phyloP scores from a whole-genome alignment of 2,329 filamentous ascomycete genomes.

The Alternaria hordeiaustralica region DNA sequence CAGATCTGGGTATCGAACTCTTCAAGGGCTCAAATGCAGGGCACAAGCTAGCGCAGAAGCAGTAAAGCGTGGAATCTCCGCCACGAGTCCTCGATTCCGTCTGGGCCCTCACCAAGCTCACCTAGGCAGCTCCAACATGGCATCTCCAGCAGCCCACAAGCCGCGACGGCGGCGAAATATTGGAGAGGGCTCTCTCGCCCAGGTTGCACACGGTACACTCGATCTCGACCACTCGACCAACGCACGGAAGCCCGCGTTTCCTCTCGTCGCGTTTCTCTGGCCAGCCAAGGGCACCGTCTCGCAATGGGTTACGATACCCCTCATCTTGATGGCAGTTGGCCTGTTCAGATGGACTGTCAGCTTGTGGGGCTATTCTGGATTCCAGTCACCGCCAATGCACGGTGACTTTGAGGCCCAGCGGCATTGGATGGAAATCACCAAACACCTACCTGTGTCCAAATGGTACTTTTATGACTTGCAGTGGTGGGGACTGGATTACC shows the following conservation, averaged over 20 bases:
- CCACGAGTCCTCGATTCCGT: conserved; percentile 15
- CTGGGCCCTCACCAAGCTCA: conserved; percentile 6
- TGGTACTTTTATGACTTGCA: conserved; percentile 98
- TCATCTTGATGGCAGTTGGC: conserved; percentile 87
- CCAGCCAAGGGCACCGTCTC: conserved; percentile 82
- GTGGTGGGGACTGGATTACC: conserved; percentile 99
- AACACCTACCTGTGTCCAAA: conserved; percentile 83
- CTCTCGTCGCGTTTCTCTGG: conserved; percentile 93
- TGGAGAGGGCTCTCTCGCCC: conserved; percentile 48
- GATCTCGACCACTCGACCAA: conserved; percentile 54
- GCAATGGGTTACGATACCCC: conserved; percentile 89
- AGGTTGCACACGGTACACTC: conserved; percentile 53
- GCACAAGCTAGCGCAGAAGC: conserved; percentile 5
- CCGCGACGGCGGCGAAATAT: conserved; percentile 54
- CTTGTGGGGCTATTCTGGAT: conserved; percentile 94
- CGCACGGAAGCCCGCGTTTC: conserved; percentile 73
- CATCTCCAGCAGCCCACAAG: conserved; percentile 46
- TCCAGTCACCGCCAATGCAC: conserved; percentile 83
- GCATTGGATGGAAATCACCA: conserved; percentile 98
- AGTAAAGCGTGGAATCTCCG: conserved; percentile 9
- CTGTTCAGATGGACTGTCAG: conserved; percentile 92
- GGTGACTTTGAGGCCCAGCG: conserved; percentile 98
- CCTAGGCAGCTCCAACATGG: conserved; percentile 28
- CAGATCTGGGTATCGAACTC: background rate
- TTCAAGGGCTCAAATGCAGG: background rate